These are phyloP conservation scores for Diaporthe nobilis DNA, from an alignment of 2,329 filamentous ascomycete species.

Conservation along the genomic window DNA sequence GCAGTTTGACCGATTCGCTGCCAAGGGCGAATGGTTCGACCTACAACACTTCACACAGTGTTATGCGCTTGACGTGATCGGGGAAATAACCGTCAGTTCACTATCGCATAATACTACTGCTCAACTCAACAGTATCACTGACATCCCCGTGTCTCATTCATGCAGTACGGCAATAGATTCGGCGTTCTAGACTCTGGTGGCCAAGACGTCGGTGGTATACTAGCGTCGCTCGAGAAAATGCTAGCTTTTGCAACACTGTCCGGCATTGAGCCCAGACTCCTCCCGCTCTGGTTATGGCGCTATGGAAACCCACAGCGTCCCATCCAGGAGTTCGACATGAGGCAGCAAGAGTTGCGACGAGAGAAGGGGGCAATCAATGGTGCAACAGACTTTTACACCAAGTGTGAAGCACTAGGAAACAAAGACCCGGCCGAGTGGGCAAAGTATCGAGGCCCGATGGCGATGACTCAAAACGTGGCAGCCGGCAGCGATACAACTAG, in stretches of 20 bases:
- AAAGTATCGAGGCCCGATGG: not conserved
- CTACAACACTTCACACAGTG: not conserved
- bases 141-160: not conserved
- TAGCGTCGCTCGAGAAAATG: not conserved
- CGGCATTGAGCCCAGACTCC: conserved; percentile 4
- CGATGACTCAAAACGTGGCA: conserved; percentile 42
- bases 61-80: conserved; percentile 24
- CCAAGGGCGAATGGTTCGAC: not conserved
- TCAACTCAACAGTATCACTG: not conserved
- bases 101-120: not conserved
- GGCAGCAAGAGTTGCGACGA: not conserved
- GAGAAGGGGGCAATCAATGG: conserved; percentile 10
- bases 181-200: conserved; percentile 22
- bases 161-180: conserved; percentile 11
- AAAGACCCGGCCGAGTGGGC: not conserved
- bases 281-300: not conserved
- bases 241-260: not conserved
- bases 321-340: not conserved
- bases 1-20: conserved; percentile 2
- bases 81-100: conserved; percentile 16
- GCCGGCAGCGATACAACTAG: conserved; percentile 76
- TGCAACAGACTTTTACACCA: conserved; percentile 12
- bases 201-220: conserved; percentile 9
- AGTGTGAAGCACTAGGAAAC: conserved; percentile 6
- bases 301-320: not conserved